Base-by-base conservation (phyloP, 2,329 filamentous ascomycete species). In the Bipolaris victoriae region DNA sequence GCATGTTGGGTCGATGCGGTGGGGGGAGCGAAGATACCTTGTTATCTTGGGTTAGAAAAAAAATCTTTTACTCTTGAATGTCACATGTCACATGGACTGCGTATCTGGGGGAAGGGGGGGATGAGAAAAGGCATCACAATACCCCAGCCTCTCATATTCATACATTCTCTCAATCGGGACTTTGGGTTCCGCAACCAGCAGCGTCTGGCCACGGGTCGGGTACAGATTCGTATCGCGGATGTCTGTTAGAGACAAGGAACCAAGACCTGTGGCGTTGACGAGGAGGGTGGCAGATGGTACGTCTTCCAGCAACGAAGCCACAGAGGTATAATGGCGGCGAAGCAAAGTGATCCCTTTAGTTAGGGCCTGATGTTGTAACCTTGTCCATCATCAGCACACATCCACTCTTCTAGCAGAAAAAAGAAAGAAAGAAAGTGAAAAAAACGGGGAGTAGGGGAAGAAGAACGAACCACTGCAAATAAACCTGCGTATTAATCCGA, bases 251-350 rank as follows among this genome's bases (percentile, higher is more conserved):
- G 83, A 86, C 41, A 85, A 84, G 0, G 92, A 88, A 9, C 89
- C 85, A 5, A 98, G 80, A 0, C 92, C 95, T 0, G 92, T 93
- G 66, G 91, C 90, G 73, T 98, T 98, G 64, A 98, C 79, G 1
- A 97, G 79, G 1, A 96, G 76, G 62, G 90, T 86, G 1, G 88
- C 88, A 0, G 80, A 79, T 58, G 86, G 82, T 68, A 90, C 87
- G 36, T 87, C 75, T 1, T 67, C 62, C 0, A 85, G 81, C 0
- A 92, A 90, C 16, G 95, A 87, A 0, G 81, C 76, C 54, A 98
- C 83, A 71, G 97, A 90, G 15, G 79, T 76, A 47, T 78, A 76
- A n/a, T 77, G 69, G 11, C 78, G 75, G 16, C 80, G 72, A 11
- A 76, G 67, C 22, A 81, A 81, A 0, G 86, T 81, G 15, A 90